phyloP scores from a whole-genome alignment of 805 yeast species.

The Teunomyces gatunensis region DNA sequence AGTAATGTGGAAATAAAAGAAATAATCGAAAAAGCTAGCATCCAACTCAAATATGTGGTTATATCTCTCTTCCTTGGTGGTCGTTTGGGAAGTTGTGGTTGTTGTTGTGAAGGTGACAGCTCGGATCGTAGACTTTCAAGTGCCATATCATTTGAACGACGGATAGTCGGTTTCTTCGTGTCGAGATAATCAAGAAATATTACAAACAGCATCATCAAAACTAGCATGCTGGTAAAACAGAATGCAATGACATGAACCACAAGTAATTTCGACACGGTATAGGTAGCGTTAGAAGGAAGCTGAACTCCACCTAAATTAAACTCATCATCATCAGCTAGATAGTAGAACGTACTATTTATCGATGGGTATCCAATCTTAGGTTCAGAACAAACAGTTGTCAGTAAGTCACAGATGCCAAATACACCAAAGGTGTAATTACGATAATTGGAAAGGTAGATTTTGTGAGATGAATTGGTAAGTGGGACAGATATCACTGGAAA shows the following conservation, averaged over 20 bases:
- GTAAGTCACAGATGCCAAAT: constrained; percentile 39
- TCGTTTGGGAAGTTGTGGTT: not conserved
- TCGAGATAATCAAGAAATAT: constrained; percentile 7
- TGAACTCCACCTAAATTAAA: constrained; percentile 22
- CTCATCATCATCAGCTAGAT: constrained; percentile 7
- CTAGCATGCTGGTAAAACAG: constrained; percentile 24
- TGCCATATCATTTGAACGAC: not conserved
- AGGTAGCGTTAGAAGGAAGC: constrained; percentile 40
- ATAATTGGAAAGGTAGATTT: constrained; percentile 30
- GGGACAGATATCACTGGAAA: constrained; percentile 44
- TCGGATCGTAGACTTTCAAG: not conserved
- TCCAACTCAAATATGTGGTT: constrained; percentile 41
- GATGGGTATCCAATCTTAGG: constrained; percentile 39
- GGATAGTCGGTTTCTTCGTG: not conserved
- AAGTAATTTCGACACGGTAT: constrained; percentile 38
- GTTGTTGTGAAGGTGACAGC: not conserved
- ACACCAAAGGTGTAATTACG: constrained; percentile 40
- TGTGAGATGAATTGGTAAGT: constrained; percentile 18
- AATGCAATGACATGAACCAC: constrained; percentile 43
- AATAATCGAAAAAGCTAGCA: constrained; percentile 61
- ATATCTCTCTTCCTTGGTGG: constrained; percentile 4
- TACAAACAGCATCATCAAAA: constrained; percentile 11
- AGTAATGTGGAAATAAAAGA: constrained; percentile 68
- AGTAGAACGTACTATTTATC: constrained; percentile 14
- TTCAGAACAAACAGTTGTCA: constrained; percentile 26